Evolutionary conservation across 129 eudicot species (phyloP), one percentile per base, ranked within the genome.

Genomic region (Arctium lappa): DNA sequence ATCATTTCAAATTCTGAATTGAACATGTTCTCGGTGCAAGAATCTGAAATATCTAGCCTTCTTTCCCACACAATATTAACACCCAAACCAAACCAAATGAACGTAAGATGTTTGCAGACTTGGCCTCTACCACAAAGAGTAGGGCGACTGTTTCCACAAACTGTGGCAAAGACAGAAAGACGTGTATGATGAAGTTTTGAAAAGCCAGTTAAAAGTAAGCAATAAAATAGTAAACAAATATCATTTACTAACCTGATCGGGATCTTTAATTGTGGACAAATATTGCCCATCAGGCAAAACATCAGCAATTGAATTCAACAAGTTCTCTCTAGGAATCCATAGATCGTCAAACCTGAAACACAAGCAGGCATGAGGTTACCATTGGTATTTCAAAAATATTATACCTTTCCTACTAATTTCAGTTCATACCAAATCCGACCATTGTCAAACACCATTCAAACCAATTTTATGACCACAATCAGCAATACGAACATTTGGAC

Each of bases 391-490:
- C 6, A 60, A 42, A 30, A 65, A 12, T 53, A 31, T 42, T 65
- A 68, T 4, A 13, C 2, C 15, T 30, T 69, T 18, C 36, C 16
- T 36, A 78, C 8, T 6, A 4, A 44, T 44, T 38, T 72, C 10
- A 22, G 65, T 40, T 33, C 78, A 72, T 89, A 94, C 98, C 99
- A 95, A 69, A 95, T 90, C 71, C 99, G 91, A 53, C 97, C 98
- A 86, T 93, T 95, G 83, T 95, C 98, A n/a, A 62, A 95, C 98
- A 78, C 99, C 99, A 90, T 95, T 93, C 78, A 93, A 80, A 69
- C 99, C 97, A 81, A 89, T 91, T 87, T 95, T 95, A 84, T 95
- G 98, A 62, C 99, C 97, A 89, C 99, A 95, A 66, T 95, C 97
- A 42, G 99, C 93, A 36, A 93, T 88, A 36, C 97, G 91, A 53